A percentile compares a stretch with the other conserved stretches of the same genome.
These are phyloP conservation scores for Xerocomellus chrysenteron DNA, from an alignment of 768 basidiomycete species.

Conservation along the genomic window DNA sequence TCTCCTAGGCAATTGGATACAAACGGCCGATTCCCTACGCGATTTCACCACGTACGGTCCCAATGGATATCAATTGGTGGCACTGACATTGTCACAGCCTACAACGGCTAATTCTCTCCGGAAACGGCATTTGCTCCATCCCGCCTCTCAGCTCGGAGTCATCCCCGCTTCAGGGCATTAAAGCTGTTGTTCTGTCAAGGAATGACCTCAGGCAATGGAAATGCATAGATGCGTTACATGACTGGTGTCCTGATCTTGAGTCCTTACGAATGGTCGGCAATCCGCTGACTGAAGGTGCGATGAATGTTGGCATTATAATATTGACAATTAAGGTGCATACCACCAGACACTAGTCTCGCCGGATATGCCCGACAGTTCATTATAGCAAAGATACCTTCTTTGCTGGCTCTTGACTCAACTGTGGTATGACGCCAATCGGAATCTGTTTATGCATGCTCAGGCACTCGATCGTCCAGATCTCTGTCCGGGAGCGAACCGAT, in stretches of 20 bases:
- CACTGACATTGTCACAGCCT: slow-evolving; percentile 40
- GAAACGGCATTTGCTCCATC: slow-evolving; percentile 56
- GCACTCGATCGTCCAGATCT: slow-evolving; percentile 47
- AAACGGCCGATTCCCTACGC: slow-evolving; percentile 44
- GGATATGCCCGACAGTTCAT: slow-evolving; percentile 55
- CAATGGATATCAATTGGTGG: background rate
- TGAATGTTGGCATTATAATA: background rate
- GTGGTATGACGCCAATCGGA: slow-evolving; percentile 41
- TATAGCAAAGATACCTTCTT: slow-evolving; percentile 66
- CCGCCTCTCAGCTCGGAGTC: slow-evolving; percentile 26
- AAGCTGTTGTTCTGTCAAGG: slow-evolving; percentile 60
- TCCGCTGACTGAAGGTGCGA: slow-evolving; percentile 59
- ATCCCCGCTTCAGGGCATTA: slow-evolving; percentile 39
- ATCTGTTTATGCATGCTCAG: slow-evolving; percentile 11
- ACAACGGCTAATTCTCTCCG: slow-evolving; percentile 62
- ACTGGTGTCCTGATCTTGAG: slow-evolving; percentile 69
- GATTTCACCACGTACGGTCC: slow-evolving; percentile 44
- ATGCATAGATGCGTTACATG: slow-evolving; percentile 60
- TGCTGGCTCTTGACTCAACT: slow-evolving; percentile 63
- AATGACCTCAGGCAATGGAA: slow-evolving; percentile 62
- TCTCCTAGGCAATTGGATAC: slow-evolving; percentile 53
- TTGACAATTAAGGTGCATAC: background rate
- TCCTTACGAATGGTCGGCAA: slow-evolving; percentile 62
- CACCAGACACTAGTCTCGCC: slow-evolving; percentile 37
- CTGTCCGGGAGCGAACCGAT: slow-evolving; percentile 69